phyloP scores from a whole-genome alignment of 352 stramenopile genomes.

The Phytophthora pistaciae region DNA sequence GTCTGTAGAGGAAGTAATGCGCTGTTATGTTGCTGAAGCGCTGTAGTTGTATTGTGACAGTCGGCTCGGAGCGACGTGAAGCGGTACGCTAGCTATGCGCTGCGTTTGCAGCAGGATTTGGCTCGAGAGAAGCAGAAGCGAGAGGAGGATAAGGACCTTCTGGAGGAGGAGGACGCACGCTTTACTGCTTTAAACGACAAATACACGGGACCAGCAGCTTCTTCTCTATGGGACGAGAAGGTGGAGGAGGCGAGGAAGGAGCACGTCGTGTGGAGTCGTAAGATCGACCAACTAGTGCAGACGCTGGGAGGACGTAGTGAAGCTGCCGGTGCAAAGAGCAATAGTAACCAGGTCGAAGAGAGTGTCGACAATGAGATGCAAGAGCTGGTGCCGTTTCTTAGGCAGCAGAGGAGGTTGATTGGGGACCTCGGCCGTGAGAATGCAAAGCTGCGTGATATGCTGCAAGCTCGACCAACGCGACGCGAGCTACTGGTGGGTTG shows the following conservation, averaged over 20 bases:
- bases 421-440: constrained; percentile 39
- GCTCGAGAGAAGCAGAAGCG: constrained; percentile 33
- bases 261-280: constrained; percentile 24
- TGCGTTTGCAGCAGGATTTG: constrained; percentile 45
- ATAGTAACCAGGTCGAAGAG: constrained; percentile 13
- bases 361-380: constrained; percentile 6
- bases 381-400: constrained; percentile 28
- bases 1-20: background rate
- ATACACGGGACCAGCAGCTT: background rate
- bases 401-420: constrained; percentile 33
- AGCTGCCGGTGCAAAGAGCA: background rate
- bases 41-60: constrained; percentile 10
- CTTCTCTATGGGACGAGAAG: constrained; percentile 23
- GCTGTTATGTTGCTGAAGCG: background rate
- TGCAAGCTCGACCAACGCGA: constrained; percentile 35
- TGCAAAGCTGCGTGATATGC: constrained; percentile 36
- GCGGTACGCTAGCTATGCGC: constrained; percentile 39
- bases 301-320: constrained; percentile 14
- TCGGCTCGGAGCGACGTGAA: constrained; percentile 42
- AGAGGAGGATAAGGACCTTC: background rate
- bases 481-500: constrained; percentile 34
- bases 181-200: constrained; percentile 6
- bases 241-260: constrained; percentile 18
- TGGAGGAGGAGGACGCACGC: constrained; percentile 2
- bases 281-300: constrained; percentile 25